Percentiles rank a stretch among this genome's conserved stretches.
These are phyloP conservation scores for Geosmithia flava DNA, from an alignment of 2,329 filamentous ascomycete genomes.

Conservation along the genomic window DNA sequence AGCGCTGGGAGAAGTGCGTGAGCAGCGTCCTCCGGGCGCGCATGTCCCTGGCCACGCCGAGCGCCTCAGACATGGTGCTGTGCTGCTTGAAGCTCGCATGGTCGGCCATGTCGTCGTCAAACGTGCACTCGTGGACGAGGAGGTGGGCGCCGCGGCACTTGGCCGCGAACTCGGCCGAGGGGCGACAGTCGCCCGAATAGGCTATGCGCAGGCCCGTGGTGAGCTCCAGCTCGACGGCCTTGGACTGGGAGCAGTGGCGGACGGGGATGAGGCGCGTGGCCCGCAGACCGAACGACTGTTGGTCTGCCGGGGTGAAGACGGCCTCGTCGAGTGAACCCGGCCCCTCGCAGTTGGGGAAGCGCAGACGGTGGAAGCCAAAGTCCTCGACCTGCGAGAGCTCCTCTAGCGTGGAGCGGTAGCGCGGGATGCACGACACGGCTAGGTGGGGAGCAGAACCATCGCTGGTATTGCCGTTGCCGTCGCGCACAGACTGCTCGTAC, in stretches of 20 bases:
- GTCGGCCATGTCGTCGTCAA: conserved; percentile 68
- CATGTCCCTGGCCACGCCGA: conserved; percentile 69
- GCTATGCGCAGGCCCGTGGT: conserved; percentile 72
- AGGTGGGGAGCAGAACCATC: conserved; percentile 27
- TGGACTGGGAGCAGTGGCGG: conserved; percentile 66
- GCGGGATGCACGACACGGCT: conserved; percentile 53
- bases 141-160: conserved; percentile 69
- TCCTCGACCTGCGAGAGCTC: conserved; percentile 75
- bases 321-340: conserved; percentile 12
- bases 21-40: conserved; percentile 66
- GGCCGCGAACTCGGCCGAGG: conserved; percentile 53
- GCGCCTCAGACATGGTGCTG: conserved; percentile 75
- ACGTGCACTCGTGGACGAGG: conserved; percentile 91
- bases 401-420: conserved; percentile 63
- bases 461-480: conserved; percentile 16
- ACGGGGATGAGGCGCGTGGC: conserved; percentile 58
- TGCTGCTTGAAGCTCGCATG: conserved; percentile 86
- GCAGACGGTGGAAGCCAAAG: conserved; percentile 49
- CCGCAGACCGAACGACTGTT: conserved; percentile 45
- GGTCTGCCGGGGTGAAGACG: conserved; percentile 19
- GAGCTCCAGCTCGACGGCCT: conserved; percentile 68
- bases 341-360: conserved; percentile 17
- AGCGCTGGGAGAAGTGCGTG: conserved; percentile 92
- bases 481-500: conserved; percentile 40
- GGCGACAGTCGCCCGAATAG: conserved; percentile 90